Conservation (phyloP, 2,329 filamentous ascomycete genomes). For the Penicillium sp. region DNA sequence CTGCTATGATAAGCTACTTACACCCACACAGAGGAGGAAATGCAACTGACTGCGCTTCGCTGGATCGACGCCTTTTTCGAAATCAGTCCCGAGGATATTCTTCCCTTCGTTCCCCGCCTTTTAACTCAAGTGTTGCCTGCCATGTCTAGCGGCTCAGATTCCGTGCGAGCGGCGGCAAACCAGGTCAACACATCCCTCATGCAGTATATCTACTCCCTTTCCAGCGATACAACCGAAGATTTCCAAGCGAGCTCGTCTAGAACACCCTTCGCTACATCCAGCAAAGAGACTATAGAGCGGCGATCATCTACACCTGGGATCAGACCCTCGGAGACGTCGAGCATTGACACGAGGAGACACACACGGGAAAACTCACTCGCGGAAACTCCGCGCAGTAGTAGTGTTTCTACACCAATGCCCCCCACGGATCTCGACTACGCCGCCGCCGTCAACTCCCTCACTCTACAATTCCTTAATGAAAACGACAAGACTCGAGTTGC, state of each 20-base stretch:
- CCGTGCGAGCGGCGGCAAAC: slow-evolving; percentile 82
- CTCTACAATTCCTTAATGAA: slow-evolving; percentile 90
- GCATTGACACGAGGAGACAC: slow-evolving; percentile 34
- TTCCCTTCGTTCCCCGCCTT: slow-evolving; percentile 90
- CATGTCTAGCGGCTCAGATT: slow-evolving; percentile 88
- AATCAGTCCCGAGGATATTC: slow-evolving; percentile 93
- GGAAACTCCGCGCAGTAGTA: slow-evolving; percentile 49
- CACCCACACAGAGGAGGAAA: slow-evolving; percentile 73
- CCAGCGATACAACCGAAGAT: slow-evolving; percentile 64
- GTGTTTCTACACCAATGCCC: slow-evolving; percentile 49
- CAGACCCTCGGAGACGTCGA: slow-evolving; percentile 31
- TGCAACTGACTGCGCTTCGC: slow-evolving; percentile 82
- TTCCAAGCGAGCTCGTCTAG: slow-evolving; percentile 36
- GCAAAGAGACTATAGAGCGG: slow-evolving; percentile 41
- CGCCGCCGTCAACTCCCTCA: slow-evolving; percentile 89
- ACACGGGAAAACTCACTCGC: slow-evolving; percentile 34
- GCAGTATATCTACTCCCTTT: slow-evolving; percentile 90
- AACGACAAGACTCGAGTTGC: slow-evolving; percentile 94
- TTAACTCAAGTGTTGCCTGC: slow-evolving; percentile 89
- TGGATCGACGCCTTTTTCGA: slow-evolving; percentile 98
- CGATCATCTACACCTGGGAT: slow-evolving; percentile 45
- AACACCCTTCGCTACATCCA: slow-evolving; percentile 41
- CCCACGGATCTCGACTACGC: slow-evolving; percentile 85
- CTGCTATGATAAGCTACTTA: slow-evolving; percentile 21
- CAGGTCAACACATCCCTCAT: slow-evolving; percentile 89